Conservation (phyloP, 306 rosid genomes). For the Glycine latifolia region DNA sequence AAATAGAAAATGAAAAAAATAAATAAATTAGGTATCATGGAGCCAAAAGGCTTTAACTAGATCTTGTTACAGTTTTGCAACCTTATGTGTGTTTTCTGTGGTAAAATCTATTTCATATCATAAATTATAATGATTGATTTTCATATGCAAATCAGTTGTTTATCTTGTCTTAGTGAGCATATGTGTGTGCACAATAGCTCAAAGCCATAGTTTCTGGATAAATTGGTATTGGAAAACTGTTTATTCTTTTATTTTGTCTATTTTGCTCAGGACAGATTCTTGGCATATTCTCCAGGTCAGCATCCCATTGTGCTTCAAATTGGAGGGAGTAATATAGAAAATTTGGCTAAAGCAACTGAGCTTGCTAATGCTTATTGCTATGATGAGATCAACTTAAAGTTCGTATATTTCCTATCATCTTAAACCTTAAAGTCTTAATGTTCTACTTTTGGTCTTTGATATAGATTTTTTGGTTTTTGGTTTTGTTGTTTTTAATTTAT, state of each 20-base stretch:
- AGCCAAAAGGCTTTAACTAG: slow-evolving; percentile 30
- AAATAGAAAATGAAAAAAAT: background rate
- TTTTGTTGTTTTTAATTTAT: background rate
- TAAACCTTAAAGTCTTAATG: slow-evolving; percentile 30
- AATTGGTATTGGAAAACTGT: background rate
- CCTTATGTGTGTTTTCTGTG: slow-evolving; percentile 7
- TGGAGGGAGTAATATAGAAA: slow-evolving; percentile 88
- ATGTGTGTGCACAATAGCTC: slow-evolving; percentile 16
- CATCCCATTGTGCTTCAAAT: slow-evolving; percentile 95
- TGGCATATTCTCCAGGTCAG: slow-evolving; percentile 87
- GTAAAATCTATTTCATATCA: background rate
- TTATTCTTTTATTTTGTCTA: slow-evolving; percentile 39
- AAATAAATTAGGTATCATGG: background rate
- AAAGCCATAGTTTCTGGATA: slow-evolving; percentile 10
- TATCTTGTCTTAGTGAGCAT: background rate
- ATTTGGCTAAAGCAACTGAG: slow-evolving; percentile 82
- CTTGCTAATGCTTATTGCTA: slow-evolving; percentile 83
- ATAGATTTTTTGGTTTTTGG: background rate
- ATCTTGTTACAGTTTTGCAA: slow-evolving; percentile 18
- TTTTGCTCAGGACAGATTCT: slow-evolving; percentile 92
- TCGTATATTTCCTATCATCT: slow-evolving; percentile 44
- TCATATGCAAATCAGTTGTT: background rate
- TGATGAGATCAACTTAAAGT: slow-evolving; percentile 94
- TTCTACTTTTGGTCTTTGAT: slow-evolving; percentile 26
- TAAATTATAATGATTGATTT: slow-evolving; percentile 4